Evolutionary conservation across 23 red algal species (phyloP), one percentile per base, ranked within the genome.

Genomic region (Gracilaria gracilis): DNA sequence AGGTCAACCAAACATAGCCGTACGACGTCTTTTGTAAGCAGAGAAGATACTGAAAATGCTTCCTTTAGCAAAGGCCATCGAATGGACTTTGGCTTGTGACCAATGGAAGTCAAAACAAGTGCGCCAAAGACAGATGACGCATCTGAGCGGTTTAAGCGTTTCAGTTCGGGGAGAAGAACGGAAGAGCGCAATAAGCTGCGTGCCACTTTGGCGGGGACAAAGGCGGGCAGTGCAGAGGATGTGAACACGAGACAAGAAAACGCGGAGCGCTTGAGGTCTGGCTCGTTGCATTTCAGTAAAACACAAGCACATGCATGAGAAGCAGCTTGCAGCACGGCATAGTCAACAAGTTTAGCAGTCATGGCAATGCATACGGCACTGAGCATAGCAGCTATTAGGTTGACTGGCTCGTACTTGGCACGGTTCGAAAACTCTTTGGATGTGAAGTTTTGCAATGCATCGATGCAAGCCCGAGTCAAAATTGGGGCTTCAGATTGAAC

Each of bases 341-440:
- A n/a, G n/a, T n/a, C n/a, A n/a, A n/a, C n/a, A n/a, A n/a, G n/a
- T n/a, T n/a, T n/a, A n/a, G n/a, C n/a, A n/a, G n/a, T n/a, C n/a
- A n/a, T n/a, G n/a, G n/a, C n/a, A n/a, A n/a, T n/a, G n/a, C n/a
- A n/a, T n/a, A n/a, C n/a, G n/a, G n/a, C n/a, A n/a, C n/a, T n/a
- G n/a, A n/a, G n/a, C n/a, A n/a, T n/a, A n/a, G n/a, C n/a, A n/a
- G n/a, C n/a, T n/a, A n/a, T n/a, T n/a, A n/a, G n/a, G 69, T 75
- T 27, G 16, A 19, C 44, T 24, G 69, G 35, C 35, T 17, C 1
- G 15, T 27, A 17, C 1, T 75, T 40, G 15, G n/a, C 69, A 21
- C 39, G 35, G 14, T 40, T 75, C 21, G 29, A 46, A 32, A 75
- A 75, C 69, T 75, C 44, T 2, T 7, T 75, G 69, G 69, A 75